Conservation (phyloP, 495 filamentous ascomycete genomes). For the Aspergillus affinis region DNA sequence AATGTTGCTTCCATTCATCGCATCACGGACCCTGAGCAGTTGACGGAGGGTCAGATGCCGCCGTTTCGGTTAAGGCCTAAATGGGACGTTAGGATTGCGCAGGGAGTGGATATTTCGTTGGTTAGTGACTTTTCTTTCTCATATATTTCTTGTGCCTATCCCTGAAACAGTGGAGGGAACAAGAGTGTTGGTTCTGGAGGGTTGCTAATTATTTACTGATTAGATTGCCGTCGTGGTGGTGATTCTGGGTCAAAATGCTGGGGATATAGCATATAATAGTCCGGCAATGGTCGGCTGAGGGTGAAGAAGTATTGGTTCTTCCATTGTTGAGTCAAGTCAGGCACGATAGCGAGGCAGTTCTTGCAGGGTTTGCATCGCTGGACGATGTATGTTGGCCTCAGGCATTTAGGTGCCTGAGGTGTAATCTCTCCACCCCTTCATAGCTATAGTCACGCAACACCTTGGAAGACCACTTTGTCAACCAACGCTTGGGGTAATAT, state of each 20-base stretch:
- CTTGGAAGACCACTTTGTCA: too few relatives aligned
- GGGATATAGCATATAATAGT: neutral
- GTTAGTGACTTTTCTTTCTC: slow-evolving; percentile 7
- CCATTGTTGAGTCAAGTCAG: neutral
- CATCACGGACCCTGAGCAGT: slow-evolving; percentile 10
- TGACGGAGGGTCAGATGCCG: slow-evolving; percentile 17
- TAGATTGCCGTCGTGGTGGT: slow-evolving; percentile 16
- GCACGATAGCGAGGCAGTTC: too few relatives aligned
- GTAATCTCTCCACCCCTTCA: too few relatives aligned
- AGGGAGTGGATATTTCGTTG: slow-evolving; percentile 20
- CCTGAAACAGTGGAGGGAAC: too few relatives aligned
- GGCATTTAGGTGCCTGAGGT: too few relatives aligned
- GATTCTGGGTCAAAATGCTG: slow-evolving; percentile 10
- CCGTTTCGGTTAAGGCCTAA: slow-evolving; percentile 20
- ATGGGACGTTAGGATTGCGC: slow-evolving; percentile 18
- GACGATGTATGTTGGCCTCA: neutral
- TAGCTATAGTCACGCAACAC: too few relatives aligned
- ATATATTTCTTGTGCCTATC: too few relatives aligned
- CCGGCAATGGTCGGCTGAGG: neutral
- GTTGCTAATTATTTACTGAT: neutral
- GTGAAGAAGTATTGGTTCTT: too few relatives aligned
- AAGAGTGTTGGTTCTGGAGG: too few relatives aligned
- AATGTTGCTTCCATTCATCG: slow-evolving; percentile 13
- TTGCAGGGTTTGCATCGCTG: neutral
- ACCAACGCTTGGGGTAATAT: too few relatives aligned